Evolutionary conservation across 768 basidiomycete genomes (phyloP), one percentile per base, ranked within the genome.

Genomic region (Naganishia vaughanmartiniae): DNA sequence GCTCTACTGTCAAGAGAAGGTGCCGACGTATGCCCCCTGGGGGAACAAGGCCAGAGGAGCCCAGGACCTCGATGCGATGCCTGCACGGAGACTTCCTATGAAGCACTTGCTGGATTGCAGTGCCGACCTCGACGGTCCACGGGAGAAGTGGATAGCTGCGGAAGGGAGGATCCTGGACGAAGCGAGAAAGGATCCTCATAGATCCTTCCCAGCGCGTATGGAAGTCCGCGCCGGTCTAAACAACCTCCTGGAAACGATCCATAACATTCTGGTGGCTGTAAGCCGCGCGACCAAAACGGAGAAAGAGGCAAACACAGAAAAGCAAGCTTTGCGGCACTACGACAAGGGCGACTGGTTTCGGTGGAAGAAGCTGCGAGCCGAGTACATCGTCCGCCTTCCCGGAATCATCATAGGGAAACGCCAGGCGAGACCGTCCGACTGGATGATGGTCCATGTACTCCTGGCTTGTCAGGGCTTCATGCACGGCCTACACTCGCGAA

Each of bases 1-100:
- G n/a, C 53, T 54, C 17, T 54, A 54, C n/a, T 54, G 53, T 24
- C 53, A 54, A 24, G 53, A 54, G 15, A 54, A 54, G 53, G 53
- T 54, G 9, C n/a, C 28, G 15, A 54, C 53, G 17, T 54, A 54
- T n/a, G 53, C 53, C 15, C 15, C 53, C 9, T 54, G 15, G 3
- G 53, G 53, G 3, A 26, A n/a, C 53, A 54, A 30, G 24, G 53
- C n/a, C 15, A 11, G 53, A 24, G 53, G 53, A 1, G 2, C 53
- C 4, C 12, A 30, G 5, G 15, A 26, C 15, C n/a, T 54, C 15
- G 53, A 54, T 26, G 15, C 15, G 28, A 54, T 54, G 2, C 53
- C 53, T 24, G 53, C 53, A 4, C 6, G 53, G 10, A 54, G 15
- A 17, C 11, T 54, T 9, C 53, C 53, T 3, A 15, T 54, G 11